phyloP scores from a whole-genome alignment of 2,329 filamentous ascomycete species.

The Penicillium occitanis region DNA sequence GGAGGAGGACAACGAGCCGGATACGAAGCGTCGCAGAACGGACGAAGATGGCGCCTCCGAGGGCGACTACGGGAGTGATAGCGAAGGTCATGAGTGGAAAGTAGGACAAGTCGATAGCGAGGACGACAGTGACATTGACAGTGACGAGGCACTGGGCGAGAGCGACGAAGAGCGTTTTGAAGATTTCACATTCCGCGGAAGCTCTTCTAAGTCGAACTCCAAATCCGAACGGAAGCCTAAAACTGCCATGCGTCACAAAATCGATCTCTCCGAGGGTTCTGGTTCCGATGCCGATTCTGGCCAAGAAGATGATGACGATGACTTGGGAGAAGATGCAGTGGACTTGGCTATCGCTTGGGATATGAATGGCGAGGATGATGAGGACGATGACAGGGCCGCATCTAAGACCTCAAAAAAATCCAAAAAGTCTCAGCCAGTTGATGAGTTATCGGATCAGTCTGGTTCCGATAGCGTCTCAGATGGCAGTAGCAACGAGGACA shows the following conservation, averaged over 20 bases:
- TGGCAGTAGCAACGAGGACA: constrained; percentile 43
- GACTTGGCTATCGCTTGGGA: constrained; percentile 64
- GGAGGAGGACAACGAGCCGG: constrained; percentile 41
- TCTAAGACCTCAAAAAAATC: constrained; percentile 31
- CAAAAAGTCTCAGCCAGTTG: constrained; percentile 28
- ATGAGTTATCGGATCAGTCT: constrained; percentile 21
- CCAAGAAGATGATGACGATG: constrained; percentile 54
- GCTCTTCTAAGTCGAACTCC: constrained; percentile 46
- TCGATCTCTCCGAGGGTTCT: constrained; percentile 53
- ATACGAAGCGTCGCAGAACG: constrained; percentile 48
- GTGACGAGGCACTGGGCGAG: constrained; percentile 81
- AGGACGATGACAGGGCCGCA: constrained; percentile 33
- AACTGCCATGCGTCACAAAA: constrained; percentile 34
- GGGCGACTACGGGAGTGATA: constrained; percentile 75
- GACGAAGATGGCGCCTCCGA: constrained; percentile 50
- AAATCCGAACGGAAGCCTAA: constrained; percentile 36
- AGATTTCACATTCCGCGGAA: constrained; percentile 68
- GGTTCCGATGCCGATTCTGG: constrained; percentile 39
- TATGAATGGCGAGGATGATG: constrained; percentile 50
- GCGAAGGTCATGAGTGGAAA: constrained; percentile 81
- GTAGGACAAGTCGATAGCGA: constrained; percentile 69
- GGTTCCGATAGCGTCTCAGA: constrained; percentile 25
- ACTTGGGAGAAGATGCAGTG: constrained; percentile 63
- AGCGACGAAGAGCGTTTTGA: constrained; percentile 85
- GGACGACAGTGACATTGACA: constrained; percentile 68